phyloP scores from a whole-genome alignment of 805 yeast genomes.

The Candida piceae region DNA sequence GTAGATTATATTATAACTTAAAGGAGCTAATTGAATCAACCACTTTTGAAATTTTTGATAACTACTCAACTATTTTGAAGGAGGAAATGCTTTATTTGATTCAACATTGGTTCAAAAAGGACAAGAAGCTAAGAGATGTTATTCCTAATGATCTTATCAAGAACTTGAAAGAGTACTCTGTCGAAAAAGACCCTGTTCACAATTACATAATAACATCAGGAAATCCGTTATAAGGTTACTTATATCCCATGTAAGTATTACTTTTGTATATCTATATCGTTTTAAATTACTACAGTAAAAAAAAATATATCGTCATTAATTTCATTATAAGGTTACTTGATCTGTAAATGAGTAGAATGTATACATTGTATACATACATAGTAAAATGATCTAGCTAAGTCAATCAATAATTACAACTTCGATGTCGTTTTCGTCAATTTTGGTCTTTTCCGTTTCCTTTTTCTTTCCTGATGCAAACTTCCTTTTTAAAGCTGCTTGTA shows the following conservation, averaged over 20 bases:
- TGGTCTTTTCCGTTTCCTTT: too few species aligned
- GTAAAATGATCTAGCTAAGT: too few species aligned
- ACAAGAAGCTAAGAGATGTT: conserved; percentile 56
- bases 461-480: too few species aligned
- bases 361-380: too few species aligned
- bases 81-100: conserved; percentile 62
- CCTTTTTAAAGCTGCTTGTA: too few species aligned
- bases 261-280: neutral
- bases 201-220: conserved; percentile 39
- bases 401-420: too few species aligned
- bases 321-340: too few species aligned
- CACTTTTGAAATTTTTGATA: conserved; percentile 45
- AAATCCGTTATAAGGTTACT: conserved; percentile 19
- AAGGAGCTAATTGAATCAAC: conserved; percentile 59
- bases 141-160: conserved; percentile 43
- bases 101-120: conserved; percentile 61
- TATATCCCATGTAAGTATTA: conserved; percentile 1
- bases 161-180: conserved; percentile 40
- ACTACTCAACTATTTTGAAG: conserved; percentile 35
- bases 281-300: too few species aligned
- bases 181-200: conserved; percentile 55
- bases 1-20: conserved; percentile 59
- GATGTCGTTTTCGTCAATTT: too few species aligned
- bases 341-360: too few species aligned
- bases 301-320: neutral